Conservation (phyloP, 495 filamentous ascomycete genomes). For the Chaetomium tenue region DNA sequence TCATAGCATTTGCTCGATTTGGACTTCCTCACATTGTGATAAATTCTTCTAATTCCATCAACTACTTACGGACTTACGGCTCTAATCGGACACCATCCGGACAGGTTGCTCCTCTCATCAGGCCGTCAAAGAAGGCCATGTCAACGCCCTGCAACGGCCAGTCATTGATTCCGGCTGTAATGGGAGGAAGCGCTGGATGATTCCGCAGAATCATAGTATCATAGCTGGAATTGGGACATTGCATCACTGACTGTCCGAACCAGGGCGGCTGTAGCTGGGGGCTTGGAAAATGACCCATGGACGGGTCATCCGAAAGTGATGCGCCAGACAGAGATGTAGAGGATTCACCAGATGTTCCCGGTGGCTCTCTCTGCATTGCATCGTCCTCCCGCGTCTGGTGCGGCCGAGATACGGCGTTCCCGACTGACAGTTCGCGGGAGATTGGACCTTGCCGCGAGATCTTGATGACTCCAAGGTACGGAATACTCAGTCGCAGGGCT, state of each 20-base stretch:
- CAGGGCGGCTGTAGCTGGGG: not conserved
- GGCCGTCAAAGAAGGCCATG: conserved; percentile 23
- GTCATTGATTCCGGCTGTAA: conserved; percentile 20
- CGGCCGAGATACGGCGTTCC: not conserved
- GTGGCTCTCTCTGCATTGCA: not conserved
- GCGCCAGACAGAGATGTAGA: not conserved
- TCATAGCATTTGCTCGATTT: too few relatives aligned
- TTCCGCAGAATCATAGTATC: too few relatives aligned
- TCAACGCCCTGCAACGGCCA: conserved; percentile 29
- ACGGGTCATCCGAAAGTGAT: not conserved
- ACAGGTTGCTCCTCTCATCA: conserved; percentile 18
- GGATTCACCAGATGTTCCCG: not conserved
- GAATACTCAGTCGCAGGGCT: conserved; percentile 17
- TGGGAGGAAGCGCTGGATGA: not conserved
- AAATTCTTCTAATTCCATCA: too few relatives aligned
- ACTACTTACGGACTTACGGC: too few relatives aligned
- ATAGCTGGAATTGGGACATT: conserved; percentile 5
- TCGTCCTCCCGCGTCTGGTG: not conserved
- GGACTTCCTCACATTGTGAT: too few relatives aligned
- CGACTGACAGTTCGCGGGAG: not conserved
- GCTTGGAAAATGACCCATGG: not conserved
- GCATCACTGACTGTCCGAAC: not conserved
- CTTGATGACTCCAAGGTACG: conserved; percentile 26
- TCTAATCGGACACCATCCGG: not conserved
- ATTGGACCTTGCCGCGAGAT: conserved; percentile 17